Evolutionary conservation across 2,329 filamentous ascomycete genomes (phyloP), one percentile per base, ranked within the genome.

Genomic region (Monosporascus sp.): DNA sequence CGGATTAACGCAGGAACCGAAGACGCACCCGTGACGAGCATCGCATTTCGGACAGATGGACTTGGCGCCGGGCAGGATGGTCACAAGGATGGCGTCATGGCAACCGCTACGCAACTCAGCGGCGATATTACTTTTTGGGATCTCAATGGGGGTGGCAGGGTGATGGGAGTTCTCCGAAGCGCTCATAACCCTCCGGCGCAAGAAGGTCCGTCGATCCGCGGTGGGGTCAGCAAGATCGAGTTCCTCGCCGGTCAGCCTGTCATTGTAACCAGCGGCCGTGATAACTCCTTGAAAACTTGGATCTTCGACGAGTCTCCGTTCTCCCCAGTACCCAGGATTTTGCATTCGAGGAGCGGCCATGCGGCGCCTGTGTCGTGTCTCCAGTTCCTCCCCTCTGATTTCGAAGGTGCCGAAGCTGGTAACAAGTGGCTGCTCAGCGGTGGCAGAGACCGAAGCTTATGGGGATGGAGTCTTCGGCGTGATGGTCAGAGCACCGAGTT

Each of bases 61-160:
- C 75, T 89, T 51, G 94, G 94, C 25, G 92, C 94, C 17, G 93
- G 92, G 7, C 85, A 90, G 36, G 90, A 97, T 70, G 92, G 93
- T 1, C 83, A 85, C 51, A 85, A 87, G 61, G 83, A 91, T 37
- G 94, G 94, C 51, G 90, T 97, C 51, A 96, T 99, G 91, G 93
- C 93, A 7, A 97, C 94, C 0, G 85, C 90, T 8, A 91, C 89
- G 22, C 77, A 78, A 25, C 78, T 82, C 4, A 92, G 82, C 56
- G 93, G 94, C 36, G 94, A 99, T 69, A 82, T 99, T 45, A 96
- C 90, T 0, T 87, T 99, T 59, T 99, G 94, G 94, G 94, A 99
- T 69, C 77, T 99, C 53, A 97, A 97, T 67, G 81, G 88, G 38
- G 91, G 91, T 17, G 91, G 91, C 5, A 85, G 90, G 62, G 86